Evolutionary conservation across 257 asterid genomes (phyloP).

Genomic region (Solanum microdontum): DNA sequence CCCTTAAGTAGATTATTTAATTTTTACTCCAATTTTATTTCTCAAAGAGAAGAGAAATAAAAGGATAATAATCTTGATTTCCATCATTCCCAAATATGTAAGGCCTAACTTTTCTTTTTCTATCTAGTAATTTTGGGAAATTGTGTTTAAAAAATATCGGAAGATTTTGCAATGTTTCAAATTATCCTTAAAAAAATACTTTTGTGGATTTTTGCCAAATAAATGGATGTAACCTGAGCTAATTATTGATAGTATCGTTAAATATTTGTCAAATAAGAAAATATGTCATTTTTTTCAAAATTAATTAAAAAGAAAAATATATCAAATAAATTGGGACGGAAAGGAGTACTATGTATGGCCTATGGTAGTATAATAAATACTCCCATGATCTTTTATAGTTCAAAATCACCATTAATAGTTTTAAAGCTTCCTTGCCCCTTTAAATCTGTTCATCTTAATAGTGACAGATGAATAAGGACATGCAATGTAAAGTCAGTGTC

Average conservation of each 20-base stretch:
- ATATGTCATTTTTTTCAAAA: no score
- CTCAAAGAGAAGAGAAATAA: background rate
- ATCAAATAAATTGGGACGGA: background rate
- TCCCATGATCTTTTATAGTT: background rate
- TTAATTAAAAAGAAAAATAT: no score
- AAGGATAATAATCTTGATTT: background rate
- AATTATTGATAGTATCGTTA: background rate
- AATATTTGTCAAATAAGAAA: background rate
- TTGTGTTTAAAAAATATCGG: background rate
- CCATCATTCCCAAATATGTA: background rate
- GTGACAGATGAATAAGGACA: background rate
- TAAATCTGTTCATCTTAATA: background rate
- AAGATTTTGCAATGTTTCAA: no score
- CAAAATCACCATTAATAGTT: background rate
- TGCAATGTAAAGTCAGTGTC: background rate
- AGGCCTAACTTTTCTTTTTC: background rate
- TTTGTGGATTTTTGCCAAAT: background rate
- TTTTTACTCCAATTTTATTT: background rate
- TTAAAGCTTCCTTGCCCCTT: background rate
- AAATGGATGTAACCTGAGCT: background rate
- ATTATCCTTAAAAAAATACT: no score
- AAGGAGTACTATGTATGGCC: background rate
- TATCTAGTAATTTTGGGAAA: background rate
- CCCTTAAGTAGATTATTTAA: background rate
- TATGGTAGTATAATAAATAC: background rate